Conservation (phyloP, 1,284 basidiomycete genomes). For the Ceraceosorus guamensis region DNA sequence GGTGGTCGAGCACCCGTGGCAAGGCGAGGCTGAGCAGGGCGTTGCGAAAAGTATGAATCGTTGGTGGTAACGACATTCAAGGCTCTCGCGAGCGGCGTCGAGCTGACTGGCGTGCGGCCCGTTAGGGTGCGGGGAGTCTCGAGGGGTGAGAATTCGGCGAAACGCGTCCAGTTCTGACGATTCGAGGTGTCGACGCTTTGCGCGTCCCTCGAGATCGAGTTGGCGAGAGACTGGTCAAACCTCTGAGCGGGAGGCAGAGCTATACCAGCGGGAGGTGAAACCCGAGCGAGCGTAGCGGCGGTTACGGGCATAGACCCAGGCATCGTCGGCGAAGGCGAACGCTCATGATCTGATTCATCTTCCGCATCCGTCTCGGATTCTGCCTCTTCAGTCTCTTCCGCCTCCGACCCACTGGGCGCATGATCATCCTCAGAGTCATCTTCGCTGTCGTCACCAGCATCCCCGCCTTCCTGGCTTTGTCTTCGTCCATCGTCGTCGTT, state of each 20-base stretch:
- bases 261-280: conserved; percentile 20
- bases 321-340: background rate
- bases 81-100: conserved; percentile 8
- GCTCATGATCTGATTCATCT: conserved; percentile 1
- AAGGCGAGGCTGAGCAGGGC: conserved; percentile 3
- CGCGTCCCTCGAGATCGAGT: background rate
- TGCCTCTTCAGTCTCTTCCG: conserved; percentile 17
- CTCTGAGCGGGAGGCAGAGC: conserved; percentile 28
- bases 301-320: conserved; percentile 7
- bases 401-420: background rate
- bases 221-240: conserved; percentile 15
- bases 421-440: conserved; percentile 28
- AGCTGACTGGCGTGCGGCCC: conserved; percentile 4
- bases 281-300: conserved; percentile 13
- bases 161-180: conserved; percentile 27
- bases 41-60: conserved; percentile 32
- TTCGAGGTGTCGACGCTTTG: background rate
- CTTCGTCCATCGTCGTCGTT: conserved; percentile 4
- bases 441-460: conserved; percentile 16
- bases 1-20: conserved; percentile 1
- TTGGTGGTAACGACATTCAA: conserved; percentile 13
- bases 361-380: conserved; percentile 11
- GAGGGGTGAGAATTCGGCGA: conserved; percentile 29
- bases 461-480: background rate
- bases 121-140: conserved; percentile 27